A percentile compares a stretch with the other conserved stretches of the same genome.
Conservation (phyloP, 352 stramenopile genomes). For the Pythium sukuiense region DNA sequence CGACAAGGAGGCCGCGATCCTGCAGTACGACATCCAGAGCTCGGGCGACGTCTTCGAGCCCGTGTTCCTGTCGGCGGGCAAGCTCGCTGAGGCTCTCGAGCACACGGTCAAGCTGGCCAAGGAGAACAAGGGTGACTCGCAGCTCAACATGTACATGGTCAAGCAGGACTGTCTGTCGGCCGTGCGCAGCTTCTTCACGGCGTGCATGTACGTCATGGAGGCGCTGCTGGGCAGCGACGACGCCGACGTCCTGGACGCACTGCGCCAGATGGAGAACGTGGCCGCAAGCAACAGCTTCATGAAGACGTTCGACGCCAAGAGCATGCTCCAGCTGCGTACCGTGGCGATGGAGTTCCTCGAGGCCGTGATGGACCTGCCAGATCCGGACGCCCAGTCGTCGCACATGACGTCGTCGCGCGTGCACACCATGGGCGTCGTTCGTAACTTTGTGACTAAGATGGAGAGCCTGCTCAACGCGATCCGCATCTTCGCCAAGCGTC, state of each 20-base stretch:
- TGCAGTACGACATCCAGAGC: slow-evolving; percentile 68
- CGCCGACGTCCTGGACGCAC: slow-evolving; percentile 74
- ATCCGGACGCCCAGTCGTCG: slow-evolving; percentile 69
- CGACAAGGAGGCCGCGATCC: slow-evolving; percentile 49
- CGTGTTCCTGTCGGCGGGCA: slow-evolving; percentile 85
- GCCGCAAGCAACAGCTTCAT: slow-evolving; percentile 63
- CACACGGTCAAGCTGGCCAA: slow-evolving; percentile 68
- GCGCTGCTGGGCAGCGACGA: slow-evolving; percentile 78
- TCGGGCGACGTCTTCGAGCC: slow-evolving; percentile 86
- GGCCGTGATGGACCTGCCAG: slow-evolving; percentile 77
- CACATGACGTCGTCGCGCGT: slow-evolving; percentile 61
- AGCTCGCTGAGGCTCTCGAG: slow-evolving; percentile 72
- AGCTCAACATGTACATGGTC: slow-evolving; percentile 72
- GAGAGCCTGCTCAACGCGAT: slow-evolving; percentile 67
- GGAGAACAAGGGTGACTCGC: slow-evolving; percentile 77
- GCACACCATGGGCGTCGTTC: slow-evolving; percentile 80
- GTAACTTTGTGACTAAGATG: slow-evolving; percentile 90
- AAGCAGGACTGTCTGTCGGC: slow-evolving; percentile 81
- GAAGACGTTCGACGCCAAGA: slow-evolving; percentile 71
- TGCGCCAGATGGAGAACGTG: slow-evolving; percentile 77
- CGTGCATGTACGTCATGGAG: slow-evolving; percentile 69
- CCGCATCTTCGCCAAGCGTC: slow-evolving; percentile 23
- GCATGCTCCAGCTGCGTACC: slow-evolving; percentile 43
- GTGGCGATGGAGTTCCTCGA: slow-evolving; percentile 75
- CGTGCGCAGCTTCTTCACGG: slow-evolving; percentile 83